phyloP scores from a whole-genome alignment of 306 rosid species.

The Fragaria ananassa region DNA sequence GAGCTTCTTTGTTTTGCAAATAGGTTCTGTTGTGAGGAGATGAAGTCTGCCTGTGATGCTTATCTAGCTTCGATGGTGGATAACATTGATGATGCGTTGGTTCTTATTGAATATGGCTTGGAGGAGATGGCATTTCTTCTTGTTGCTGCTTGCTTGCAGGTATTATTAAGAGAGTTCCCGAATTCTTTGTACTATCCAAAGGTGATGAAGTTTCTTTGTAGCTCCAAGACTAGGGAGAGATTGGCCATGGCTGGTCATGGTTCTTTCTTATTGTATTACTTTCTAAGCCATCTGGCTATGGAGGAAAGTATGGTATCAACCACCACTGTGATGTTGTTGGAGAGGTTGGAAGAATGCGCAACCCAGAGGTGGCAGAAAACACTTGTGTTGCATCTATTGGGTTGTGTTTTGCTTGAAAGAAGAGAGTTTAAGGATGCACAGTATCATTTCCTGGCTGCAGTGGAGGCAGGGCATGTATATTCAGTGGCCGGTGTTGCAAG shows the following conservation, averaged over 20 bases:
- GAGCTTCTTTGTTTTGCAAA: conserved; percentile 69
- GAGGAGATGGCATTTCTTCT: conserved; percentile 65
- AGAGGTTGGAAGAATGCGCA: conserved; percentile 61
- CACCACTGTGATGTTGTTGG: conserved; percentile 56
- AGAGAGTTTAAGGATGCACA: conserved; percentile 56
- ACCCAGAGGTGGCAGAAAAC: conserved; percentile 64
- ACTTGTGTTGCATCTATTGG: conserved; percentile 65
- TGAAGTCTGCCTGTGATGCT: conserved; percentile 66
- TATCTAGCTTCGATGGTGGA: conserved; percentile 56
- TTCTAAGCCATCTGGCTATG: conserved; percentile 71
- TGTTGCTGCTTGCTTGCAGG: conserved; percentile 71
- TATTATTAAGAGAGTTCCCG: conserved; percentile 67
- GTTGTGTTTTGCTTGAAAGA: conserved; percentile 65
- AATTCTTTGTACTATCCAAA: conserved; percentile 40
- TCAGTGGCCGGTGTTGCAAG: conserved; percentile 75
- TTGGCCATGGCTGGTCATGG: conserved; percentile 48
- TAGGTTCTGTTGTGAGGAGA: conserved; percentile 74
- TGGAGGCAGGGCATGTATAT: conserved; percentile 63
- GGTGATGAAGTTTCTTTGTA: conserved; percentile 45
- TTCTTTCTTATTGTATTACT: conserved; percentile 67
- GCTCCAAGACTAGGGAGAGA: conserved; percentile 49
- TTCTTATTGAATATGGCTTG: conserved; percentile 69
- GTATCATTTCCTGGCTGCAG: conserved; percentile 54
- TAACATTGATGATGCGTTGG: conserved; percentile 55
- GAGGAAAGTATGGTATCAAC: conserved; percentile 64